Conservation (phyloP, 192 early-diverging fungal genomes). For the Coemansia nantahalensis region DNA sequence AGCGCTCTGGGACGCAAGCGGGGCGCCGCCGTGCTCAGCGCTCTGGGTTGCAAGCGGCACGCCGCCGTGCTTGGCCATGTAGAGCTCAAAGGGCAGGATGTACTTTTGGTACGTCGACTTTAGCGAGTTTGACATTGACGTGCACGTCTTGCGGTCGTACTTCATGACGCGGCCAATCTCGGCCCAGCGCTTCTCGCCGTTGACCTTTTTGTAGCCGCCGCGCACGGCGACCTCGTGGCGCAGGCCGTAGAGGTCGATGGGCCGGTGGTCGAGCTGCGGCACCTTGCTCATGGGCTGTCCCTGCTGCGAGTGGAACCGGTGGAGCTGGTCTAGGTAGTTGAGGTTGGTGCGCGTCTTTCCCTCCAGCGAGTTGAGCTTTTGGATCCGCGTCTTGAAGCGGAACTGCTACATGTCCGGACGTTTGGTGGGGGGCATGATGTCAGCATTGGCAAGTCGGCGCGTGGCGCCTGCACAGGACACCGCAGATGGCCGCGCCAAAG, state of each 20-base stretch:
- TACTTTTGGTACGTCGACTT: slow-evolving; percentile 66
- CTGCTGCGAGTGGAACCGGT: slow-evolving; percentile 80
- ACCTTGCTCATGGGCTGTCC: slow-evolving; percentile 73
- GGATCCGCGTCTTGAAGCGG: slow-evolving; percentile 83
- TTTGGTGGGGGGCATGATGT: too few species aligned
- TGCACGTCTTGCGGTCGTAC: slow-evolving; percentile 70
- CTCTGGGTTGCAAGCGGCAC: too few species aligned
- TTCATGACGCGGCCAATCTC: slow-evolving; percentile 74
- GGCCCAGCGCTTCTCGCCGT: slow-evolving; percentile 76
- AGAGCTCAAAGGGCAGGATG: slow-evolving; percentile 69
- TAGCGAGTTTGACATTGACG: slow-evolving; percentile 71
- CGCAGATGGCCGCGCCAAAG: too few species aligned
- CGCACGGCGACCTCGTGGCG: slow-evolving; percentile 76
- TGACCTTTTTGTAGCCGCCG: slow-evolving; percentile 75
- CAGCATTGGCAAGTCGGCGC: too few species aligned
- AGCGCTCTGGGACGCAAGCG: too few species aligned
- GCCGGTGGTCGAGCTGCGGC: slow-evolving; percentile 81
- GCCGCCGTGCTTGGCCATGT: slow-evolving; percentile 55
- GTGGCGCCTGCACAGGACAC: too few species aligned
- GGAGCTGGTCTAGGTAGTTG: slow-evolving; percentile 89
- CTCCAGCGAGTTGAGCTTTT: slow-evolving; percentile 90
- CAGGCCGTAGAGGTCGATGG: slow-evolving; percentile 80
- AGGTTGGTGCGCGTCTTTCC: slow-evolving; percentile 81
- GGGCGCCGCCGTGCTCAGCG: slow-evolving; percentile 32
- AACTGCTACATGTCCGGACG: slow-evolving; percentile 65